Conservation (phyloP, 1,139 yeast species). For the Blastobotrys serpentis region DNA sequence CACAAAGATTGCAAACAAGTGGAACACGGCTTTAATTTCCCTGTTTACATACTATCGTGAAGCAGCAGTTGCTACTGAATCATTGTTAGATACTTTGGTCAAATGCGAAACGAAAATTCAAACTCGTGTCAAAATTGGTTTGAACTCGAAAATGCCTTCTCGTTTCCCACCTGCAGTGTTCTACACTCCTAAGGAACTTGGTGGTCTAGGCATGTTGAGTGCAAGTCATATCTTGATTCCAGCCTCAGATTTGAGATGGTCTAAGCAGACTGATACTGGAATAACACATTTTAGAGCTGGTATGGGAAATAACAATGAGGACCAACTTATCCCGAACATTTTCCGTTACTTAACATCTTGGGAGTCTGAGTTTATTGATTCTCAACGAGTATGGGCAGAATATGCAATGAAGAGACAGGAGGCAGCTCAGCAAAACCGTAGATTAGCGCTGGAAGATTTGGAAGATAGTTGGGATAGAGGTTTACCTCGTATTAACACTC, state of each 20-base stretch:
- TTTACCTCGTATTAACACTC: constrained; percentile 89
- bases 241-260: constrained; percentile 87
- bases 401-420: constrained; percentile 88
- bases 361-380: constrained; percentile 94
- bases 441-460: constrained; percentile 88
- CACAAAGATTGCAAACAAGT: constrained; percentile 88
- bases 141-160: constrained; percentile 97
- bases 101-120: constrained; percentile 93
- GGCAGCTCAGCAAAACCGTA: constrained; percentile 80
- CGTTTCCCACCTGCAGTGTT: constrained; percentile 98
- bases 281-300: constrained; percentile 94
- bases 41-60: constrained; percentile 89
- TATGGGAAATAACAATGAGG: constrained; percentile 75
- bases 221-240: constrained; percentile 96
- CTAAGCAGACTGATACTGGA: constrained; percentile 91
- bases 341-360: constrained; percentile 91
- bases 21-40: constrained; percentile 92
- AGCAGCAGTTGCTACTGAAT: constrained; percentile 82
- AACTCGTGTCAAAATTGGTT: constrained; percentile 89
- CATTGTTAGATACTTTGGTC: constrained; percentile 76
- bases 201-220: constrained; percentile 97
- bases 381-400: constrained; percentile 97
- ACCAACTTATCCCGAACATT: constrained; percentile 84
- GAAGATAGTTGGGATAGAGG: constrained; percentile 97
- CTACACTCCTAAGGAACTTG: constrained; percentile 94